A percentile compares a stretch with the other conserved stretches of the same genome.
phyloP scores from a whole-genome alignment of 768 basidiomycete species.

The Lactarius tabidus region DNA sequence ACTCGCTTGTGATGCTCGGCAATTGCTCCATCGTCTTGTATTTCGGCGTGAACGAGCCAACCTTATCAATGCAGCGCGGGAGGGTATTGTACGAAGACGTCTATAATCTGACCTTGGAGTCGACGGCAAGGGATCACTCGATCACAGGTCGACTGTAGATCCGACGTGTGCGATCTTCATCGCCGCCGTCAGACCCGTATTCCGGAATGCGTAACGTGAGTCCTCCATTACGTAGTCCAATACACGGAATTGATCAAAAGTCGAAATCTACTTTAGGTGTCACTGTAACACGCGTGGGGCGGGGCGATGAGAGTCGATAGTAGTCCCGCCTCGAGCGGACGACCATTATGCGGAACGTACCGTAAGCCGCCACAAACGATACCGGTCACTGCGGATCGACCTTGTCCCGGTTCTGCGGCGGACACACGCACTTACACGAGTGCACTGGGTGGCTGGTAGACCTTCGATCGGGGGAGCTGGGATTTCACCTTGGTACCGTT shows the following conservation, averaged over 20 bases:
- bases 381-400: conserved; percentile 14
- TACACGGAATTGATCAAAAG: conserved; percentile 12
- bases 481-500: conserved; percentile 7
- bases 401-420: conserved; percentile 4
- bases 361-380: conserved; percentile 10
- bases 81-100: background rate
- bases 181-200: background rate
- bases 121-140: background rate
- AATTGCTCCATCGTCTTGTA: too few species aligned
- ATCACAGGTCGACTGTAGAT: background rate
- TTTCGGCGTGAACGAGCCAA: background rate
- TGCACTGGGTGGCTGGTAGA: background rate
- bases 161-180: conserved; percentile 7
- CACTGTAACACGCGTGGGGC: background rate
- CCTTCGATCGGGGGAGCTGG: background rate
- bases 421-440: conserved; percentile 11
- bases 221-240: conserved; percentile 9
- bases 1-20: too few species aligned
- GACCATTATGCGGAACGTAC: conserved; percentile 8
- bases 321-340: background rate
- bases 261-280: background rate
- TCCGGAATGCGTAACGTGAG: background rate
- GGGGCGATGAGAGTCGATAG: background rate
- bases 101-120: background rate
- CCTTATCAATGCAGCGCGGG: background rate